Evolutionary conservation across 2,329 filamentous ascomycete species (phyloP).

Genomic region (Aspergillus sergii): DNA sequence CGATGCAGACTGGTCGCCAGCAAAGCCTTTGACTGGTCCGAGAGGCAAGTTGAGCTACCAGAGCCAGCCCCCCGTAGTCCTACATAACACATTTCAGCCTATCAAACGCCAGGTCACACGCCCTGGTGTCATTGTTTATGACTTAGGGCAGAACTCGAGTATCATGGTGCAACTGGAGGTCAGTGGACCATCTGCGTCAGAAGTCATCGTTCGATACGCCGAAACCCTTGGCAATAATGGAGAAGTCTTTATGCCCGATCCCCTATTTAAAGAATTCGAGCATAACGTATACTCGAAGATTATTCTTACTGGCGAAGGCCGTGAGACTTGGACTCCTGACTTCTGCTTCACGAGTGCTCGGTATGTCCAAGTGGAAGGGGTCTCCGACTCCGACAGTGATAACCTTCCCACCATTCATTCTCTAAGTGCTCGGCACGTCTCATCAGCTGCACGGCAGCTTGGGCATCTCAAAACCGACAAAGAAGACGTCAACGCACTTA

Average conservation of each 20-base stretch:
- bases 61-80: conserved; percentile 24
- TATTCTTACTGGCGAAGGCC: conserved; percentile 19
- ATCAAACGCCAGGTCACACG: conserved; percentile 14
- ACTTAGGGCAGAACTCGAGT: conserved; percentile 26
- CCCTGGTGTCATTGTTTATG: conserved; percentile 21
- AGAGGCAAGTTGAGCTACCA: conserved; percentile 26
- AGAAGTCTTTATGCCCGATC: conserved; percentile 26
- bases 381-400: conserved; percentile 14
- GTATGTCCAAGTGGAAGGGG: conserved; percentile 27
- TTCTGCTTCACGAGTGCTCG: conserved; percentile 29
- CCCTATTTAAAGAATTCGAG: conserved; percentile 29
- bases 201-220: conserved; percentile 22
- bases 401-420: conserved; percentile 21
- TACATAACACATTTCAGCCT: conserved; percentile 25
- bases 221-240: conserved; percentile 23
- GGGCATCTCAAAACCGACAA: conserved; percentile 27
- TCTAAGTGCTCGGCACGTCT: conserved; percentile 23
- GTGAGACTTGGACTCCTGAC: conserved; percentile 26
- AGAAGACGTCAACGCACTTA: conserved; percentile 23
- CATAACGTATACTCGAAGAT: conserved; percentile 25
- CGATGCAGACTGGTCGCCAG: conserved; percentile 16
- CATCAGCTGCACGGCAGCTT: conserved; percentile 23
- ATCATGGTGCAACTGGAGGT: conserved; percentile 22
- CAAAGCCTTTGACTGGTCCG: conserved; percentile 26
- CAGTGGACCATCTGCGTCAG: conserved; percentile 20